Percentiles rank a stretch among this genome's conserved stretches.
Conservation (phyloP, 306 rosid species). For the Lathyrus tuberosus region DNA sequence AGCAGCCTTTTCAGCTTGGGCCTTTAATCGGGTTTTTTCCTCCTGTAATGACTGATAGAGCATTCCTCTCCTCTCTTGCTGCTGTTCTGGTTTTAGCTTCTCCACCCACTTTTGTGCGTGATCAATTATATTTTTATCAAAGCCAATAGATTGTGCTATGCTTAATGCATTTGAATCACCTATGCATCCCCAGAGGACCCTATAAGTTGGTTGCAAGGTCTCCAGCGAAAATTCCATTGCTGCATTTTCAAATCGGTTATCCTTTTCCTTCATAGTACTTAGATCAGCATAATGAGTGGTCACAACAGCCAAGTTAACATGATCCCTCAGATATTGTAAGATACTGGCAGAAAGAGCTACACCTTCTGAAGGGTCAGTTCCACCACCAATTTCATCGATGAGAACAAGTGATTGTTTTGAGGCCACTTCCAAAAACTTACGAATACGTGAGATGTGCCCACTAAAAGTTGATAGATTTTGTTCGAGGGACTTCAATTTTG, state of each 20-base stretch:
- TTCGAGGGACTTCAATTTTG: constrained; percentile 81
- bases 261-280: constrained; percentile 74
- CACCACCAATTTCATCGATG: constrained; percentile 92
- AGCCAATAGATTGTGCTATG: constrained; percentile 83
- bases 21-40: constrained; percentile 76
- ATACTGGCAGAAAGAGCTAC: constrained; percentile 93
- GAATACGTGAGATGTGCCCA: constrained; percentile 78
- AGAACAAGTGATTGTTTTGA: constrained; percentile 83
- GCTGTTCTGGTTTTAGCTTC: constrained; percentile 79
- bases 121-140: constrained; percentile 65
- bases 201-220: constrained; percentile 82
- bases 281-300: constrained; percentile 95
- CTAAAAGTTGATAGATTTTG: constrained; percentile 98
- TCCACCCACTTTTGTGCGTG: constrained; percentile 71
- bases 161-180: constrained; percentile 92
- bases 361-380: constrained; percentile 99
- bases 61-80: constrained; percentile 78
- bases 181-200: constrained; percentile 84
- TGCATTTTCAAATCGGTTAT: constrained; percentile 76
- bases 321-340: constrained; percentile 77
- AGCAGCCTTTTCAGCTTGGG: constrained; percentile 68
- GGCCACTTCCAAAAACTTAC: constrained; percentile 74
- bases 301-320: constrained; percentile 77
- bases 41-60: constrained; percentile 67
- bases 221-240: constrained; percentile 85